Base-by-base conservation (phyloP, 2,329 filamentous ascomycete species). In the Macrophomina phaseolina region DNA sequence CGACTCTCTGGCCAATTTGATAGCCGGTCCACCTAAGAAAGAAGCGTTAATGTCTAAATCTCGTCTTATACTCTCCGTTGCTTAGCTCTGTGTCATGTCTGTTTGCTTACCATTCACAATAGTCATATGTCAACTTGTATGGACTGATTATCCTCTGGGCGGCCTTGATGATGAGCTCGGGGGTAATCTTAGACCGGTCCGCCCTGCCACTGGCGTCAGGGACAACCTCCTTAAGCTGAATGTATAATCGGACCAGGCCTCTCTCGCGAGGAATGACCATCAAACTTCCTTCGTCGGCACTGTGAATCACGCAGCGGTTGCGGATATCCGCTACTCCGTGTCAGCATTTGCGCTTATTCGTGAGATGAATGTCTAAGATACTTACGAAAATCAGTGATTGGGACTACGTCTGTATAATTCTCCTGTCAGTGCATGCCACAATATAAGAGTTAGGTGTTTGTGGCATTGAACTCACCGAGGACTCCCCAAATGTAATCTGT, bases 231-330 rank as follows among this genome's bases (percentile, higher is more conserved):
- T 76, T 86, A 18, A 91, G 81, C 73, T 91, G 88, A 60, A 91
- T 89, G 67, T 90, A 90, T 1, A 90, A 74, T 4, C 89, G 82
- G 0, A 90, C 87, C 4, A 91, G 79, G 66, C 84, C 87, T 42
- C 86, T 84, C 72, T 90, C 88, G 14, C 88, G 81, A 0, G 88
- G 88, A 18, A 90, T 89, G 1, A 89, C 82, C 86, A 90, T 88
- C 30, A 90, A 76, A 63, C 82, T 87, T 0, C 89, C 88, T 7
- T 81, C 77, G 53, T 81, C 75, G 16, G 81, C 84, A 5, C 84
- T 85, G 71, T 89, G 86, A 53, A 89, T 85, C 5, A 86, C 83
- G 68, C 85, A 88, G 12, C 85, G 80, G 71, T 81, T 83, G 11
- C 88, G 82, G 52, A 90, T 86, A 67, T 89, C 86, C 5, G 83